Conservation (phyloP, 2,329 filamentous ascomycete genomes). For the Acrocalymma vagum region DNA sequence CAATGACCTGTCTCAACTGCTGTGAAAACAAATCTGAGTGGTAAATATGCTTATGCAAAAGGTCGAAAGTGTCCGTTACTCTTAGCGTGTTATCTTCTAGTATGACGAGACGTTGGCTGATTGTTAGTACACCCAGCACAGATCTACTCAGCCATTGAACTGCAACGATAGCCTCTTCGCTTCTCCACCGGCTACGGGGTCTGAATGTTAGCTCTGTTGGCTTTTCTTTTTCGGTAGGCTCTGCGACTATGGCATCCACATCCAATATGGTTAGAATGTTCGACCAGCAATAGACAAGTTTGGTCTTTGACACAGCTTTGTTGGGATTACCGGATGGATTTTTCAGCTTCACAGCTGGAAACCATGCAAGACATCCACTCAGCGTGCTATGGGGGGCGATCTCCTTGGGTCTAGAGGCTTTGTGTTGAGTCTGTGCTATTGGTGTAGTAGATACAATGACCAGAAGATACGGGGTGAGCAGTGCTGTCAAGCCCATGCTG, state of each 20-base stretch:
- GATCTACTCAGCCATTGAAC: constrained; percentile 97
- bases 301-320: constrained; percentile 78
- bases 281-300: constrained; percentile 98
- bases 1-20: constrained; percentile 84
- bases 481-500: constrained; percentile 86
- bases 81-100: constrained; percentile 86
- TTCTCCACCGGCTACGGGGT: constrained; percentile 87
- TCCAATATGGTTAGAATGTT: constrained; percentile 96
- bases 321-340: constrained; percentile 71
- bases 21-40: constrained; percentile 89
- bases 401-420: constrained; percentile 89
- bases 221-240: constrained; percentile 74
- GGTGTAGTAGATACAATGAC: constrained; percentile 98
- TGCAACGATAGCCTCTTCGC: constrained; percentile 93
- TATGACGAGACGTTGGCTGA: constrained; percentile 91
- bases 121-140: constrained; percentile 88
- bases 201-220: constrained; percentile 81
- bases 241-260: constrained; percentile 71
- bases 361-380: constrained; percentile 96
- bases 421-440: constrained; percentile 94
- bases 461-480: constrained; percentile 93
- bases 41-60: constrained; percentile 91
- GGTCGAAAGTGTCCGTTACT: constrained; percentile 93
- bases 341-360: constrained; percentile 93
- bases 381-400: constrained; percentile 88